Evolutionary conservation across 2,329 filamentous ascomycete species (phyloP).

Genomic region (Monosporascus sp.): DNA sequence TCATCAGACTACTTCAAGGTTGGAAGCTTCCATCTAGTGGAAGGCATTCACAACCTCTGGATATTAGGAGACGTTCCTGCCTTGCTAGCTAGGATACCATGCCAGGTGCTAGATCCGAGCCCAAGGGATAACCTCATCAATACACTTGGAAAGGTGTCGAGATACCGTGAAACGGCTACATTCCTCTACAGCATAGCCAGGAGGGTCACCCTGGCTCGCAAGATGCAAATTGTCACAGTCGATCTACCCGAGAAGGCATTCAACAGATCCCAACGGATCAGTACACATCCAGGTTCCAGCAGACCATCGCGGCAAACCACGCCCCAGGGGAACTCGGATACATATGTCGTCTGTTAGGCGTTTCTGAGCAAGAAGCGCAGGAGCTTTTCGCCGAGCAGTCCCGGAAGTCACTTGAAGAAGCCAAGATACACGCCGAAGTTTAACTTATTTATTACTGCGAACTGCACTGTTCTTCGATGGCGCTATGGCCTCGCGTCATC

Average conservation of each 20-base stretch:
- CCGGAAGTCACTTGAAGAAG: constrained; percentile 12
- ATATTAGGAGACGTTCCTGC: constrained; percentile 6
- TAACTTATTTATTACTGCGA: constrained; percentile 42
- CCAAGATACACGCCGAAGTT: constrained; percentile 45
- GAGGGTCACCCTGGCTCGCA: constrained; percentile 22
- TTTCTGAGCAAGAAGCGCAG: constrained; percentile 1
- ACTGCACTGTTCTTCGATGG: constrained; percentile 10
- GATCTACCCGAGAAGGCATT: constrained; percentile 25
- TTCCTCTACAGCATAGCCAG: constrained; percentile 28
- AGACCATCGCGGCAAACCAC: constrained; percentile 9
- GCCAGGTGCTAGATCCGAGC: constrained; percentile 10
- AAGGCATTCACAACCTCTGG: constrained; percentile 23
- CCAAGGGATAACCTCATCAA: constrained; percentile 20
- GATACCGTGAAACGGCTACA: constrained; percentile 30
- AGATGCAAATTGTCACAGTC: constrained; percentile 23
- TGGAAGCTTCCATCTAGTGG: constrained; percentile 25
- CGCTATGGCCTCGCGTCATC: constrained; percentile 35
- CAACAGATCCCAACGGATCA: background rate
- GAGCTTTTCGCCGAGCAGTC: constrained; percentile 8
- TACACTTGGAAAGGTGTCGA: constrained; percentile 30
- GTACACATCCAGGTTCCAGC: constrained; percentile 1
- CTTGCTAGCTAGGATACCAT: constrained; percentile 16
- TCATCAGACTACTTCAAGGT: constrained; percentile 13
- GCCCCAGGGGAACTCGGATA: background rate
- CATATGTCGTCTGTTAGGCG: constrained; percentile 2